phyloP scores from a whole-genome alignment of 208 protist genomes.

The Trypanosoma rangeli region DNA sequence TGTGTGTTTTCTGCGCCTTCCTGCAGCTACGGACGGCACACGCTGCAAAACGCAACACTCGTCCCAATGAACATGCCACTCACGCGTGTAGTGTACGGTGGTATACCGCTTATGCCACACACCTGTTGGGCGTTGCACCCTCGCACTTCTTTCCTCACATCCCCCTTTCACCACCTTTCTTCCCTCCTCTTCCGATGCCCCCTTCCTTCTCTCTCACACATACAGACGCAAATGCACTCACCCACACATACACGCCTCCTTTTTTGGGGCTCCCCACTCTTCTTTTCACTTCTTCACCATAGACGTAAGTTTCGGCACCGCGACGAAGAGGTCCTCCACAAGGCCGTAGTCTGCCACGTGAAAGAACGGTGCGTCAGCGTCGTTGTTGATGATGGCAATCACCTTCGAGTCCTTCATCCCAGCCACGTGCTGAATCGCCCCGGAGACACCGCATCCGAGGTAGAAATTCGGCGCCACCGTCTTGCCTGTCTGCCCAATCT shows the following conservation, averaged over 20 bases:
- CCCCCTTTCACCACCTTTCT: background rate
- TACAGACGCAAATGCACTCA: background rate
- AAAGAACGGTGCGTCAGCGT: constrained; percentile 98
- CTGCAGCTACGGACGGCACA: too few relatives aligned
- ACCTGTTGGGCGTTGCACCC: background rate
- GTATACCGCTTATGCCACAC: too few relatives aligned
- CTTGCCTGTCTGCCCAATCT: constrained; percentile 99
- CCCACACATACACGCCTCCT: background rate
- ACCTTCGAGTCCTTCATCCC: constrained; percentile 99
- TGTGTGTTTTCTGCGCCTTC: too few relatives aligned
- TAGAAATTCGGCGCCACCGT: constrained; percentile 98
- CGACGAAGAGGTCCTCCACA: constrained; percentile 96
- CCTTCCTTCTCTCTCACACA: background rate
- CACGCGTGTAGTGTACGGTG: too few relatives aligned
- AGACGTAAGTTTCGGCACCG: constrained; percentile 91
- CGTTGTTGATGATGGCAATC: constrained; percentile 97
- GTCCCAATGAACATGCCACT: too few relatives aligned
- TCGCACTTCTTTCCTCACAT: constrained; percentile 1
- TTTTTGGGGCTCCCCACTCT: background rate
- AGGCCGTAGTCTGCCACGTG: constrained; percentile 97
- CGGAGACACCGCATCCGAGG: constrained; percentile 96
- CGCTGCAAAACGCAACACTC: too few relatives aligned
- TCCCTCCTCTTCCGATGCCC: too few relatives aligned
- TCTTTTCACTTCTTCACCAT: constrained; percentile 59
- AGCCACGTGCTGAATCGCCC: constrained; percentile 96